Evolutionary conservation across 192 early-diverging fungal genomes (phyloP), one percentile per base, ranked within the genome.

Genomic region (Haplosporangium gracile): DNA sequence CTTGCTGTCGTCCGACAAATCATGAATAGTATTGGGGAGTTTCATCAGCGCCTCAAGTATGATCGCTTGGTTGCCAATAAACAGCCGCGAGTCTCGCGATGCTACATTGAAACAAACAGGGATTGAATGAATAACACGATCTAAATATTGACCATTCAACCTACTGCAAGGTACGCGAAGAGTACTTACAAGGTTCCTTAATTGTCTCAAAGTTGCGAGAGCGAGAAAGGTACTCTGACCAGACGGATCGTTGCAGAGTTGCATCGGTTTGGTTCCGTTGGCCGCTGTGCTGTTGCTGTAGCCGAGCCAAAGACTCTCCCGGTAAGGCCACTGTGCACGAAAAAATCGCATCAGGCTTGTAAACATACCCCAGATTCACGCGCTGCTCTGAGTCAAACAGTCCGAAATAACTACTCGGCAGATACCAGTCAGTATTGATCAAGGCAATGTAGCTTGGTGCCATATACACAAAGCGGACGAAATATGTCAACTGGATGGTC

Each of bases 301-400:
- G 24, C 2, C 22, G 79, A 0, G 75, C 47, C 38, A 75, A 76
- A 0, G 24, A 57, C n/a, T 57, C 55, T 5, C 16, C 20, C 5
- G 55, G n/a, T n/a, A 26, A 26, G n/a, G n/a, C n/a, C 7, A 69
- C 82, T 4, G 68, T 53, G 24, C 82, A 72, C 2, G 91, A 91
- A 70, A 91, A 91, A 0, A 79, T 76, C 0, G 89, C 82, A 20
- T 74, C 70, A 1, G 29, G 65, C 63, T 87, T 87, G 63, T 91
- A 91, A 9, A 87, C 68, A 53, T 86, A 75, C 15, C 82, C 77
- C 29, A 91, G 53, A 11, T 74, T 49, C 1, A 80, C 55, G 0
- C 91, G 80, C 42, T 91, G 82, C 7, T 91, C 85, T 13, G 77
- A 68, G 70, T 91, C 91, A 63, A 87, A 91, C 1, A 88, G 49